Evolutionary conservation across 2,329 filamentous ascomycete species (phyloP).

Genomic region (Fusarium marasasianum): DNA sequence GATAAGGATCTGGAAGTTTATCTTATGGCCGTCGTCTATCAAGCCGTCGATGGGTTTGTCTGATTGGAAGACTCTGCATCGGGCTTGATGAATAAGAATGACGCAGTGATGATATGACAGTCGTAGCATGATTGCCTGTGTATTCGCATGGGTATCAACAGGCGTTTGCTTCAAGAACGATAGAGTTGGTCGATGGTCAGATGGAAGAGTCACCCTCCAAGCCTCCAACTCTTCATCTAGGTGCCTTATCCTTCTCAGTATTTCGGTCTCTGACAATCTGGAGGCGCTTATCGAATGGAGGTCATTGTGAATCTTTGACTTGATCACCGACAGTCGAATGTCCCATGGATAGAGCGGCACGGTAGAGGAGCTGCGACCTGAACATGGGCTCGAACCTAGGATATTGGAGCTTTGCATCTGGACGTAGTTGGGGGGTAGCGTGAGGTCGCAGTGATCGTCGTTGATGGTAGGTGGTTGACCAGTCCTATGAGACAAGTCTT

Average conservation of each 20-base stretch:
- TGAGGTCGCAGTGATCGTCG: conserved; percentile 13
- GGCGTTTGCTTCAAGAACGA: not conserved
- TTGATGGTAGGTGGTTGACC: not conserved
- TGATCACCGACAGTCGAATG: not conserved
- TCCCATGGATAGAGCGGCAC: conserved; percentile 3
- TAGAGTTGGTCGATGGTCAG: not conserved
- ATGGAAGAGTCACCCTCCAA: not conserved
- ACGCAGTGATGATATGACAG: not conserved
- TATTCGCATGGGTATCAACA: not conserved
- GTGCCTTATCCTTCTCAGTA: not conserved
- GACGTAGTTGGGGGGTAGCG: not conserved
- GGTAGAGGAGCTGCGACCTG: not conserved
- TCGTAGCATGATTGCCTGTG: not conserved
- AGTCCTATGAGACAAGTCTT: conserved; percentile 6
- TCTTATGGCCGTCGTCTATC: not conserved
- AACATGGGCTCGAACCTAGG: not conserved
- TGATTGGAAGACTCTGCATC: not conserved
- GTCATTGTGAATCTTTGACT: not conserved
- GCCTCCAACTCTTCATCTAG: conserved; percentile 15
- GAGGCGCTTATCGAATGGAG: not conserved
- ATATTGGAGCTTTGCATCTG: conserved; percentile 1
- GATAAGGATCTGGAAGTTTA: not conserved
- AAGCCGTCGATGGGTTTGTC: accelerated
- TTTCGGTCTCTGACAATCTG: not conserved
- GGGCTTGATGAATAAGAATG: not conserved